Conservation (phyloP, 768 basidiomycete species). For the Brasilioporus rufonigricans region DNA sequence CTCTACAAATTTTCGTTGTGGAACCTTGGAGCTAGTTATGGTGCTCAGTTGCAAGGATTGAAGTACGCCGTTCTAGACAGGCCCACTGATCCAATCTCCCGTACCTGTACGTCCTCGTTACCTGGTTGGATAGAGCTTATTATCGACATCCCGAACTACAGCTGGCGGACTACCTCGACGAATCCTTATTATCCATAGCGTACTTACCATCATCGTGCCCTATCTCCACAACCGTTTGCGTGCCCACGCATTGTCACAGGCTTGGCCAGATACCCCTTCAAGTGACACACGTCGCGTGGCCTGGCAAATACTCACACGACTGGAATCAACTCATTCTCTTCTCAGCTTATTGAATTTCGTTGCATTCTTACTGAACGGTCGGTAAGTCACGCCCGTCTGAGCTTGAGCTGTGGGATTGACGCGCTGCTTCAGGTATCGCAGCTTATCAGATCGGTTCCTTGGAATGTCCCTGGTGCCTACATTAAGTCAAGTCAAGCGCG, state of each 20-base stretch:
- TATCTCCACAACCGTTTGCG: slow-evolving; percentile 79
- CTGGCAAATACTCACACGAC: slow-evolving; percentile 64
- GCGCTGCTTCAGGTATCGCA: slow-evolving; percentile 67
- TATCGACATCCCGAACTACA: slow-evolving; percentile 25
- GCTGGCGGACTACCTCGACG: slow-evolving; percentile 65
- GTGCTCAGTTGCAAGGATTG: slow-evolving; percentile 78
- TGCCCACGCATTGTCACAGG: slow-evolving; percentile 69
- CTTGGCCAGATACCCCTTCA: slow-evolving; percentile 91
- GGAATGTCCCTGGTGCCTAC: slow-evolving; percentile 73
- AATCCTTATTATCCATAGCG: slow-evolving; percentile 62
- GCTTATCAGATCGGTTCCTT: slow-evolving; percentile 76
- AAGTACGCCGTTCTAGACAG: slow-evolving; percentile 45
- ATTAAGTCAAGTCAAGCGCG: slow-evolving; percentile 63
- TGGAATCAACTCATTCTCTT: slow-evolving; percentile 66
- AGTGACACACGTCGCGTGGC: slow-evolving; percentile 69
- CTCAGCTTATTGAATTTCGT: slow-evolving; percentile 74
- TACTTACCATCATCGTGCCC: slow-evolving; percentile 70
- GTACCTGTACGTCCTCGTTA: slow-evolving; percentile 23
- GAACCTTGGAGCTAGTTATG: slow-evolving; percentile 78
- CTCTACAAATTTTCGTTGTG: slow-evolving; percentile 85
- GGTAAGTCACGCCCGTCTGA: slow-evolving; percentile 45
- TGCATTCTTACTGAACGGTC: slow-evolving; percentile 82
- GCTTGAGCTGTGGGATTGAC: slow-evolving; percentile 1
- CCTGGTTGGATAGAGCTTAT: background rate
- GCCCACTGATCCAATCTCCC: slow-evolving; percentile 1